Conservation (phyloP, 2,329 filamentous ascomycete species). For the Canariomyces notabilis region DNA sequence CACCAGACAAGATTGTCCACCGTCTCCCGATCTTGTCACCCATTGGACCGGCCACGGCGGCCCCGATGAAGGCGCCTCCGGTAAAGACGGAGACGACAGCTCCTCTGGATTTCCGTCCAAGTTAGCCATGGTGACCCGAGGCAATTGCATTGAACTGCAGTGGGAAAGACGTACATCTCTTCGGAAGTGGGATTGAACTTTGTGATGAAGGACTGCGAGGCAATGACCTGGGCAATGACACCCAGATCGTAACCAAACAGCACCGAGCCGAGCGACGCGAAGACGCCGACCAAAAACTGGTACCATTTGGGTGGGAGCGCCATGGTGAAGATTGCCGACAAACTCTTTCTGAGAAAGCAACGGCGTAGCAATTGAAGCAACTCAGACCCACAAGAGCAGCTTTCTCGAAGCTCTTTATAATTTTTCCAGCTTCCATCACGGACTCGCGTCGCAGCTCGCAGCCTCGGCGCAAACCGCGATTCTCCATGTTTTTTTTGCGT, state of each 20-base stretch:
- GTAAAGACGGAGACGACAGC: constrained; percentile 76
- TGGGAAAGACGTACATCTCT: constrained; percentile 33
- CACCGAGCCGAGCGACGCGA: constrained; percentile 52
- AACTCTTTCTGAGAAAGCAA: no score
- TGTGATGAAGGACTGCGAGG: constrained; percentile 39
- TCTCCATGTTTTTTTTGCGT: background rate
- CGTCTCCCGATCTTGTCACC: constrained; percentile 65
- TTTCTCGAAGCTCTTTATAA: background rate
- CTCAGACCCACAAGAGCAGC: background rate
- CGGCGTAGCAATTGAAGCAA: no score
- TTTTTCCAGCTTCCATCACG: no score
- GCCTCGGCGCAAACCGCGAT: background rate
- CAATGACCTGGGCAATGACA: constrained; percentile 48
- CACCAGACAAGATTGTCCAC: constrained; percentile 67
- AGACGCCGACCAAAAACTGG: constrained; percentile 48
- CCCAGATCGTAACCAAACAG: constrained; percentile 53
- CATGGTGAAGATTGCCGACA: constrained; percentile 29
- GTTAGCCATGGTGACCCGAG: no score
- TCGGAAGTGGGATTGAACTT: constrained; percentile 36
- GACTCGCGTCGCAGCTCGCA: background rate
- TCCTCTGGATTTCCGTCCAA: constrained; percentile 45
- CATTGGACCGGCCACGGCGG: constrained; percentile 55
- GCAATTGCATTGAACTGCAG: no score
- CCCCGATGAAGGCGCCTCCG: constrained; percentile 68
- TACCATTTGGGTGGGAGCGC: constrained; percentile 42